Evolutionary conservation across 306 rosid species (phyloP).

Genomic region (Cajanus cajan): DNA sequence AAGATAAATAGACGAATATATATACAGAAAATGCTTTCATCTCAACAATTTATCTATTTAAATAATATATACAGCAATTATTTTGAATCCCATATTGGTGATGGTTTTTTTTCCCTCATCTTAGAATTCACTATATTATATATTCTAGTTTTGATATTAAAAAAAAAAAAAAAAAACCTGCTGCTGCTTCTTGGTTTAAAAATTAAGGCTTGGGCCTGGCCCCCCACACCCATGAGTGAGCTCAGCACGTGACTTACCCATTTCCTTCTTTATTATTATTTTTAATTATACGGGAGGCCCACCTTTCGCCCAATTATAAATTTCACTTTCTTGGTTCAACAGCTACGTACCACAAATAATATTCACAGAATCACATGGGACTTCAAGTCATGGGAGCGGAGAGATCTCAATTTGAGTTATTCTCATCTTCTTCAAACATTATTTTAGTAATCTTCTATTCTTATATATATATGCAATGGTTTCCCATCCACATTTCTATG

Average conservation of each 20-base stretch:
- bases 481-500: background rate
- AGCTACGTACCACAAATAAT: background rate
- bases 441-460: background rate
- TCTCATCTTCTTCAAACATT: background rate
- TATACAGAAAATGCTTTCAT: too few relatives aligned
- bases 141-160: too few relatives aligned
- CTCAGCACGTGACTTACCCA: constrained; percentile 21
- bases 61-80: too few relatives aligned
- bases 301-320: background rate
- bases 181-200: too few relatives aligned
- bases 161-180: too few relatives aligned
- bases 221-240: background rate
- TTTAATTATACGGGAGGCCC: background rate
- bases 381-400: background rate
- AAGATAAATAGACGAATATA: too few relatives aligned
- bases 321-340: background rate
- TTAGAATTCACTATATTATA: too few relatives aligned
- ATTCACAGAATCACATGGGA: background rate
- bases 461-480: background rate
- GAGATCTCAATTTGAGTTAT: background rate
- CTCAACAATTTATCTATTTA: too few relatives aligned
- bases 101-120: too few relatives aligned
- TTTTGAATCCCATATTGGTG: too few relatives aligned
- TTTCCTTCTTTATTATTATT: too few relatives aligned
- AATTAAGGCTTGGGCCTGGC: background rate